Conservation (phyloP, 1,284 basidiomycete genomes). For the Cryptococcus sp. region DNA sequence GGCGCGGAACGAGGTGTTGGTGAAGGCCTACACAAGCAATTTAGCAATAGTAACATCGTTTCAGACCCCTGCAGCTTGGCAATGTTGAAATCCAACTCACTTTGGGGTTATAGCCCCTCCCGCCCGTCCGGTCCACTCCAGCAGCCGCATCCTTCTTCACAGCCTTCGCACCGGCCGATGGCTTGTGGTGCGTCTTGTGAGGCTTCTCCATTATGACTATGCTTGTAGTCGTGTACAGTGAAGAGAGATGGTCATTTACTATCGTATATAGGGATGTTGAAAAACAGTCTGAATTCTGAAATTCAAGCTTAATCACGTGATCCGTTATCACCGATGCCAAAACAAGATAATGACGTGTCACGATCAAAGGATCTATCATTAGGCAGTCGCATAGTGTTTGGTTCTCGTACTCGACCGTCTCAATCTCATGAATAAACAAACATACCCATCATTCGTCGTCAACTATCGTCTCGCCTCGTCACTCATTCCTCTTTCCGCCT, state of each 20-base stretch:
- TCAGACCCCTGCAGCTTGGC: background rate
- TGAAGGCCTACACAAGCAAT: constrained; percentile 66
- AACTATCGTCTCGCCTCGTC: too few species aligned
- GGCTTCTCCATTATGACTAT: constrained; percentile 46
- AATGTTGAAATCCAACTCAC: constrained; percentile 54
- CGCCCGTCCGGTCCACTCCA: constrained; percentile 61
- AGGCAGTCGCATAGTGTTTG: too few species aligned
- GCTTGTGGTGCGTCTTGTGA: constrained; percentile 75
- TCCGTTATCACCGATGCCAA: background rate
- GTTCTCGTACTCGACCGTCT: too few species aligned
- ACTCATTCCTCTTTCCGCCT: too few species aligned
- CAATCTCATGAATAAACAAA: too few species aligned
- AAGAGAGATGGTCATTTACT: constrained; percentile 1
- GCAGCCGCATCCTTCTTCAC: constrained; percentile 71
- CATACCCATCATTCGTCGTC: too few species aligned
- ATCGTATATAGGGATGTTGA: too few species aligned
- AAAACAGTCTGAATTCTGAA: background rate
- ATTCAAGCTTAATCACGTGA: background rate
- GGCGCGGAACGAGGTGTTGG: constrained; percentile 81
- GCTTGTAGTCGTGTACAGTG: background rate
- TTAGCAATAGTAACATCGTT: background rate
- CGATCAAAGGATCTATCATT: too few species aligned
- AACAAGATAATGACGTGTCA: background rate
- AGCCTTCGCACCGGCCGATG: constrained; percentile 70
- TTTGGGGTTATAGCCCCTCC: constrained; percentile 86